Conservation (phyloP, 140 eudicot genomes). For the Bidens hawaiensis region DNA sequence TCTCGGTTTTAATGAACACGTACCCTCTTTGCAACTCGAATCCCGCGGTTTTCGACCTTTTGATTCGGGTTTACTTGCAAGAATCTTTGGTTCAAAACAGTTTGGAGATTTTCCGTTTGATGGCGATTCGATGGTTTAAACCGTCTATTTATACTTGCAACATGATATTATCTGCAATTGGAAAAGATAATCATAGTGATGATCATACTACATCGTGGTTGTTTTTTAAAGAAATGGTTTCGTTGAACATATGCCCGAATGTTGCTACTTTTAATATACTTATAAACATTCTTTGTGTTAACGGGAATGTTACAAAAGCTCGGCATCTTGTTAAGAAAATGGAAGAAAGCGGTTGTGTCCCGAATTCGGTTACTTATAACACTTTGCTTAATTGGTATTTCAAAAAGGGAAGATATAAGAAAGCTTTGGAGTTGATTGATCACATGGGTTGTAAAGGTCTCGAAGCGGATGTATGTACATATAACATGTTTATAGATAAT, state of each 20-base stretch:
- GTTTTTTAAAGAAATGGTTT: constrained; percentile 71
- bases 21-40: constrained; percentile 75
- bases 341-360: constrained; percentile 81
- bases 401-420: constrained; percentile 73
- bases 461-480: constrained; percentile 70
- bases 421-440: constrained; percentile 61
- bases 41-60: constrained; percentile 85
- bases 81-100: constrained; percentile 44
- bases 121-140: constrained; percentile 60
- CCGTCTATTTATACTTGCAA: constrained; percentile 80
- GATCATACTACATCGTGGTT: constrained; percentile 38
- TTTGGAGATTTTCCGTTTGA: constrained; percentile 45
- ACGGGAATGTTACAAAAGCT: constrained; percentile 72
- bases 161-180: constrained; percentile 49
- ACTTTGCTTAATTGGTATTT: constrained; percentile 85
- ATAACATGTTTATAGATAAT: constrained; percentile 65
- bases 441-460: constrained; percentile 66
- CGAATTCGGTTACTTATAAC: constrained; percentile 66
- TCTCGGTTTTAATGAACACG: constrained; percentile 69
- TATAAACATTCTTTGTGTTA: constrained; percentile 55
- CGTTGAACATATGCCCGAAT: constrained; percentile 57
- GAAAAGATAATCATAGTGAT: constrained; percentile 14
- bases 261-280: constrained; percentile 77
- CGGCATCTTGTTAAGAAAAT: constrained; percentile 66
- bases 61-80: constrained; percentile 59